Base-by-base conservation (phyloP, 1,284 basidiomycete species). In the Ceratobasidium sp. region DNA sequence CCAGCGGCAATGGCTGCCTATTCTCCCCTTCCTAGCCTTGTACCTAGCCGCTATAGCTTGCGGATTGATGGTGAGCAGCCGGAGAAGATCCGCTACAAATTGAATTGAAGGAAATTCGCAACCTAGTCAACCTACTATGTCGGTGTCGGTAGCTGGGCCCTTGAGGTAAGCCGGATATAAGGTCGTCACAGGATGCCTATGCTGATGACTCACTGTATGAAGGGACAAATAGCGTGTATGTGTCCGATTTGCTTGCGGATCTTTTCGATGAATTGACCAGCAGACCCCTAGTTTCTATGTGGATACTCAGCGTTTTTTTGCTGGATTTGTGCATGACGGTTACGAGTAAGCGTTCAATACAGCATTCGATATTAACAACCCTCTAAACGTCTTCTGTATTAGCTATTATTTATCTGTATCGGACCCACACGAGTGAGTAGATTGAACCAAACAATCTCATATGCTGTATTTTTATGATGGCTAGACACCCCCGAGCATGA, bases 331-430 rank as follows among this genome's bases (percentile, higher is more conserved):
- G 55, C 43, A 50, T 50, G 32, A 71, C 67, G 16, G 41, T 21
- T 8, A 71, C 55, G 4, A 59, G 67, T 71, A 23, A 59, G 67
- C 26, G 5, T n/a, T n/a, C n/a, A n/a, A n/a, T n/a, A n/a, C n/a
- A n/a, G n/a, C n/a, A n/a, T 16, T 52, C 30, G n/a, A n/a, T 55
- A 9, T n/a, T n/a, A 6, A 3, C 32, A 34, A n/a, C 14, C 16
- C 14, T 46, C 4, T 3, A 23, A 9, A 8, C 4, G 26, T 39
- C 5, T 14, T 45, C 26, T 45, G 9, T 61, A 14, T 59, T 59
- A 71, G 67, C 55, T 12, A 57, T 71, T 1, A 32, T 50, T 8
- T 71, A 59, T 28, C 16, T 71, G 30, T 60, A 59, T 39, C 67
- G 53, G 3, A 26, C 57, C 8, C 21, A 16, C 12, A 39, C 55